Conservation (phyloP, 2,329 filamentous ascomycete species). For the Fusarium transvaalense region DNA sequence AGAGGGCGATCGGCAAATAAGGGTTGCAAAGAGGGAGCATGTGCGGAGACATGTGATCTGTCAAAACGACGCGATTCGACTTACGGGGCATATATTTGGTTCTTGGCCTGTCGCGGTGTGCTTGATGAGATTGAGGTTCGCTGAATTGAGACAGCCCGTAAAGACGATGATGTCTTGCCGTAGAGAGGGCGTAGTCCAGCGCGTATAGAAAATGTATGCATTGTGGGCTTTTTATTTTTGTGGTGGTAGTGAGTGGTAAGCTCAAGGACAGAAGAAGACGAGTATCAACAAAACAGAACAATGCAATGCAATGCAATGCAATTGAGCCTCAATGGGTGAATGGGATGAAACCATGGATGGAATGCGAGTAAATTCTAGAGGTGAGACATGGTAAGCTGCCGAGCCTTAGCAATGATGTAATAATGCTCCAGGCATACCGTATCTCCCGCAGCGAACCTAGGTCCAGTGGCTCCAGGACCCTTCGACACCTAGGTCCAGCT, state of each 20-base stretch:
- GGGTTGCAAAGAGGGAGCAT: constrained; percentile 23
- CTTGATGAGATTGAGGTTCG: constrained; percentile 45
- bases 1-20: constrained; percentile 42
- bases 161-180: constrained; percentile 10
- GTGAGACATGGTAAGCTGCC: constrained; percentile 20
- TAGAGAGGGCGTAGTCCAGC: constrained; percentile 22
- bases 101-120: constrained; percentile 47
- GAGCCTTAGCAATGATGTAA: constrained; percentile 31
- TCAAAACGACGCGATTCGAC: constrained; percentile 32
- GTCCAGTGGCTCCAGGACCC: constrained; percentile 18
- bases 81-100: constrained; percentile 55
- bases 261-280: background rate
- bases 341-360: constrained; percentile 13
- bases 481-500: too few relatives aligned
- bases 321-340: constrained; percentile 22
- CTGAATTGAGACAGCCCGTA: constrained; percentile 11
- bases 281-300: background rate
- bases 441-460: constrained; percentile 5
- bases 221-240: background rate
- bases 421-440: constrained; percentile 1
- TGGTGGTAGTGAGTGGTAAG: background rate
- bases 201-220: constrained; percentile 16
- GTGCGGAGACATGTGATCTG: constrained; percentile 30
- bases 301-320: background rate
- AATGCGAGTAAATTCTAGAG: constrained; percentile 17